Conservation (phyloP, 2,329 filamentous ascomycete genomes). For the Boeremia exigua region DNA sequence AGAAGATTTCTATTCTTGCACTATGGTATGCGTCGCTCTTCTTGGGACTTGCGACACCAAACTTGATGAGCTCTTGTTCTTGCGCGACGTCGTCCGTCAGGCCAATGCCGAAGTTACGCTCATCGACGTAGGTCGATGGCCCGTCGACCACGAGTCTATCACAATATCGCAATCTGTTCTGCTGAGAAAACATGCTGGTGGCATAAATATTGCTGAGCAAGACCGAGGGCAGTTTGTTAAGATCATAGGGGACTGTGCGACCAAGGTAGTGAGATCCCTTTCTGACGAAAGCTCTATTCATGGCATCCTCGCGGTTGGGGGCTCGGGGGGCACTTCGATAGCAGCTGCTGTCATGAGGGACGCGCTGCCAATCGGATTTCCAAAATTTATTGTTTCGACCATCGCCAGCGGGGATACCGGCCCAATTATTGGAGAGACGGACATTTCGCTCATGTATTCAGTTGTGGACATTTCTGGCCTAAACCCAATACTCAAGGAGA, state of each 20-base stretch:
- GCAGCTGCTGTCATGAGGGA: constrained; percentile 66
- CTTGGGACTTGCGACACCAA: constrained; percentile 72
- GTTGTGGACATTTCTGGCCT: constrained; percentile 73
- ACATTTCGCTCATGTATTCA: constrained; percentile 73
- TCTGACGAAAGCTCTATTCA: constrained; percentile 53
- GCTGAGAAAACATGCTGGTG: constrained; percentile 37
- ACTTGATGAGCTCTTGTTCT: constrained; percentile 63
- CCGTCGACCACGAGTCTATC: constrained; percentile 55
- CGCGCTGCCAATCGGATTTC: constrained; percentile 68
- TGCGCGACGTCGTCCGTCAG: constrained; percentile 55
- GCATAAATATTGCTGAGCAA: constrained; percentile 47
- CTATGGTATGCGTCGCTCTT: constrained; percentile 53
- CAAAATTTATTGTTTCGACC: constrained; percentile 74
- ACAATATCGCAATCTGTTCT: constrained; percentile 53
- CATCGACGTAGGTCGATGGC: constrained; percentile 62
- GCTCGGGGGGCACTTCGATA: constrained; percentile 68
- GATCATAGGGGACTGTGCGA: constrained; percentile 60
- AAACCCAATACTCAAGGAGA: constrained; percentile 63
- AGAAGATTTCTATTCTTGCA: not conserved
- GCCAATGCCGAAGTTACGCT: constrained; percentile 51
- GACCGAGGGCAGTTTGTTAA: constrained; percentile 63
- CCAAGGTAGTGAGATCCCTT: constrained; percentile 51
- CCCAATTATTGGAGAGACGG: constrained; percentile 70
- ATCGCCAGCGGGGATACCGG: constrained; percentile 71
- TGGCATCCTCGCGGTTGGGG: constrained; percentile 66